Evolutionary conservation across 1,284 basidiomycete species (phyloP), one percentile per base, ranked within the genome.

Genomic region (Cryptococcus maquisensis): DNA sequence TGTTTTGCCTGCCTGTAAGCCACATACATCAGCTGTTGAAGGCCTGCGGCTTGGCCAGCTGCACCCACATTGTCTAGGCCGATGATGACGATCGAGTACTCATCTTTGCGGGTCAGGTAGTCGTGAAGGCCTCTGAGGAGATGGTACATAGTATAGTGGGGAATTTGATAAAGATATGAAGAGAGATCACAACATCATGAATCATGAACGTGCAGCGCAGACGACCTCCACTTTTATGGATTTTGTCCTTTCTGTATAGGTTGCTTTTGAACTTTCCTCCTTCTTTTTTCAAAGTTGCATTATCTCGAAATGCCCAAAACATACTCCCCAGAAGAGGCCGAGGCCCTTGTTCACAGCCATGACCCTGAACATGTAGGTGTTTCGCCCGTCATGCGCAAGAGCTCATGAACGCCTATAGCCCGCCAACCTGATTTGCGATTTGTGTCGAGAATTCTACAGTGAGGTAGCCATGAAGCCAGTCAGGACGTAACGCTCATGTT

Each of bases 21-120:
- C 10, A 20, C 9, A n/a, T 5, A 18, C 12, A 52, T 48, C 20
- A 43, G 21, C 36, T 18, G 38, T 4, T n/a, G 28, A 32, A 32
- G 28, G 28, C 28, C 28, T 10, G 28, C 7, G 43, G 24, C 7
- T 43, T 28, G 24, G 24, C 36, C 21, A 42, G 44, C 38, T 13
- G 44, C 16, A 57, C 73, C 54, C 56, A 75, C 75, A 66, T 78
- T 79, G 63, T 79, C 78, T 18, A 79, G 65, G 16, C 91, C 92
- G 51, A 96, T 85, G 67, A 96, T 95, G 54, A 95, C 88, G 28
- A 96, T 85, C 12, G 88, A 91, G 73, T 93, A 95, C 67, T 95
- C 90, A 62, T 95, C 91, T 76, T 95, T 95, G 62, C 88, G 84
- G 18, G 90, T 95, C 32, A 95, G 76, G 77, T 93, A 86, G 70